Conservation (phyloP, 2,329 filamentous ascomycete genomes). For the Sclerotinia trifoliorum region DNA sequence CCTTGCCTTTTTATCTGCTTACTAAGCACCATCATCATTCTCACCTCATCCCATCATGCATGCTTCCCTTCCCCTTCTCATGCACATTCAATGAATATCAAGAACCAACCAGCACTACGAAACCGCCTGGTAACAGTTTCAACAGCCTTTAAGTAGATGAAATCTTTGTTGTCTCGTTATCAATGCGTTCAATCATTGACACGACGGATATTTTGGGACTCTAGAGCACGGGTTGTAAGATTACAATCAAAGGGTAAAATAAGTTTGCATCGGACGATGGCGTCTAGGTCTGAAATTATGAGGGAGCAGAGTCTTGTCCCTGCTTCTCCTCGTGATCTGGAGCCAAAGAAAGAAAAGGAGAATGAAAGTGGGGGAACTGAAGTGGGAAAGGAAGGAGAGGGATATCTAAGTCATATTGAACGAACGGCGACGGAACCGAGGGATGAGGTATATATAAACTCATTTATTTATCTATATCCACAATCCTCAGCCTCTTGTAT, state of each 20-base stretch:
- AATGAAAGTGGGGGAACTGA: neutral
- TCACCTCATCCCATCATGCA: neutral
- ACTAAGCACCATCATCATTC: neutral
- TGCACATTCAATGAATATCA: neutral
- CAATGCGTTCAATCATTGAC: neutral
- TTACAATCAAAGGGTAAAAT: neutral
- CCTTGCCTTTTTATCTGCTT: neutral
- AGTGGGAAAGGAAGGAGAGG: neutral
- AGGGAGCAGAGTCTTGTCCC: too few relatives aligned
- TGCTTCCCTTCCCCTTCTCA: neutral
- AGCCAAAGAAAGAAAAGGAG: too few relatives aligned
- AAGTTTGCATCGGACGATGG: neutral
- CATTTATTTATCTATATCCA: neutral
- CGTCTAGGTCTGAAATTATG: neutral
- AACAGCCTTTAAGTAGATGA: neutral
- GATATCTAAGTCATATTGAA: conserved; percentile 2
- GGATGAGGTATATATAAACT: neutral
- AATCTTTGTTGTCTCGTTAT: neutral
- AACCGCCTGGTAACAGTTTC: too few relatives aligned
- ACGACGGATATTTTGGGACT: neutral
- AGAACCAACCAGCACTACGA: too few relatives aligned
- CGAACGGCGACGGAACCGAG: neutral
- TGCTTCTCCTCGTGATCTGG: neutral
- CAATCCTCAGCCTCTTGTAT: neutral
- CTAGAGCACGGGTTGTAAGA: neutral